Evolutionary conservation across 2,329 filamentous ascomycete genomes (phyloP).

Genomic region (Epichloe brachyelytri): DNA sequence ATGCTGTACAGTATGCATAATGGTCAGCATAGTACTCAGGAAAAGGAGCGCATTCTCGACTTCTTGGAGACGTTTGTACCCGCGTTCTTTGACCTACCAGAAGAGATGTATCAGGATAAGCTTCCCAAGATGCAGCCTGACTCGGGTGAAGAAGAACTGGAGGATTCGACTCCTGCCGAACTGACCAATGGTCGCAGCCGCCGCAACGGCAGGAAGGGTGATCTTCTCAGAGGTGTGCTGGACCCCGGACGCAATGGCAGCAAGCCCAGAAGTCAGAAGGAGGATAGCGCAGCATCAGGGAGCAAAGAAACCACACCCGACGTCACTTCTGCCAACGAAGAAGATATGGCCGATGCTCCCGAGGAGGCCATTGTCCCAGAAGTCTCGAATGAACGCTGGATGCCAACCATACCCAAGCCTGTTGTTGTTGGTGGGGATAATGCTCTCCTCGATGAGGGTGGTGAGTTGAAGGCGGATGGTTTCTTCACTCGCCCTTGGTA

Average conservation of each 20-base stretch:
- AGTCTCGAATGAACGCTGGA: conserved; percentile 49
- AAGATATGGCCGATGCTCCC: conserved; percentile 53
- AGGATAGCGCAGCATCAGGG: conserved; percentile 61
- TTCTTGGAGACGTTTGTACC: conserved; percentile 69
- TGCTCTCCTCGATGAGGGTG: conserved; percentile 43
- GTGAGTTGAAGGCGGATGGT: conserved; percentile 61
- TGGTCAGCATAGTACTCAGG: conserved; percentile 55
- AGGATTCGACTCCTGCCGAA: conserved; percentile 59
- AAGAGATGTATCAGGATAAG: conserved; percentile 53
- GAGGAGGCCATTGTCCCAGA: conserved; percentile 49
- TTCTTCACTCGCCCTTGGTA: conserved; percentile 70
- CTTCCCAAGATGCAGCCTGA: conserved; percentile 57
- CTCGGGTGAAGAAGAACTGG: conserved; percentile 64
- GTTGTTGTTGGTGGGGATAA: conserved; percentile 39
- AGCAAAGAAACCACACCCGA: conserved; percentile 89
- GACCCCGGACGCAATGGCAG: conserved; percentile 64
- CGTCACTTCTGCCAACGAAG: conserved; percentile 61
- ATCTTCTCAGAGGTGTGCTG: conserved; percentile 74
- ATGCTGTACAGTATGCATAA: conserved; percentile 54
- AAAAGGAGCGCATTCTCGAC: conserved; percentile 60
- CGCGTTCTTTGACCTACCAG: conserved; percentile 62
- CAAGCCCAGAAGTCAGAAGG: conserved; percentile 58
- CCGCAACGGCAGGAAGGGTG: conserved; percentile 63
- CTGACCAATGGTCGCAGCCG: conserved; percentile 54
- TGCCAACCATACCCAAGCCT: conserved; percentile 47